A percentile compares a stretch with the other conserved stretches of the same genome.
phyloP scores from a whole-genome alignment of 768 basidiomycete genomes.

The Pleurotus citrinopileatus region DNA sequence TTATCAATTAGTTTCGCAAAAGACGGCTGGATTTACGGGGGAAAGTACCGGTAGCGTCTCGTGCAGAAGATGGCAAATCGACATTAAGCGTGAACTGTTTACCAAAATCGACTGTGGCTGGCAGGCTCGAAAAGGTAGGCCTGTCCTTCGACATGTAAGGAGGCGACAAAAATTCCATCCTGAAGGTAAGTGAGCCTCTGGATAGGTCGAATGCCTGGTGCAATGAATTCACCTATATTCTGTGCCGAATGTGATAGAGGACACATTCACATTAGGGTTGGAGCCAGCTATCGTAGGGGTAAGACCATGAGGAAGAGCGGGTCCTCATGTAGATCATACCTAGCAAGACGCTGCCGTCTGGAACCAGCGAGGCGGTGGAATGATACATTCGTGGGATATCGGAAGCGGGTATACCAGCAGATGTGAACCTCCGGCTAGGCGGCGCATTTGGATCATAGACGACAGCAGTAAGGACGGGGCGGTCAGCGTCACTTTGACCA shows the following conservation, averaged over 20 bases:
- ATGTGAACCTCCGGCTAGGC: conserved; percentile 25
- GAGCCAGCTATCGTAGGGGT: conserved; percentile 33
- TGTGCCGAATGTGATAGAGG: conserved; percentile 19
- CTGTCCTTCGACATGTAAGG: conserved; percentile 37
- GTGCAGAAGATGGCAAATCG: conserved; percentile 26
- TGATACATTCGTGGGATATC: conserved; percentile 31
- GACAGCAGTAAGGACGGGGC: conserved; percentile 28
- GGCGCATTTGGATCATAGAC: conserved; percentile 28
- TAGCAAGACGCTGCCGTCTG: conserved; percentile 29
- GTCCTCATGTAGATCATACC: conserved; percentile 9
- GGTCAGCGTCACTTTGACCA: conserved; percentile 35
- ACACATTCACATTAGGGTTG: conserved; percentile 37
- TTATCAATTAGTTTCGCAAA: neutral
- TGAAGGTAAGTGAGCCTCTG: conserved; percentile 11
- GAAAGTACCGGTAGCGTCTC: conserved; percentile 24
- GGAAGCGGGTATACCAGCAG: conserved; percentile 25
- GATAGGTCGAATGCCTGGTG: neutral
- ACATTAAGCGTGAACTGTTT: conserved; percentile 32
- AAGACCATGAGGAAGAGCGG: neutral
- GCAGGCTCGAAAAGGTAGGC: conserved; percentile 30
- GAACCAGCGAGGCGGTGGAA: conserved; percentile 27
- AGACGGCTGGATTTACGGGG: neutral
- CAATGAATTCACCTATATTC: conserved; percentile 33
- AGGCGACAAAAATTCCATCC: conserved; percentile 39
- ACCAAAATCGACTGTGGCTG: conserved; percentile 34